Conservation (phyloP, 1,284 basidiomycete species). For the Cutaneotrichosporon arboriforme region DNA sequence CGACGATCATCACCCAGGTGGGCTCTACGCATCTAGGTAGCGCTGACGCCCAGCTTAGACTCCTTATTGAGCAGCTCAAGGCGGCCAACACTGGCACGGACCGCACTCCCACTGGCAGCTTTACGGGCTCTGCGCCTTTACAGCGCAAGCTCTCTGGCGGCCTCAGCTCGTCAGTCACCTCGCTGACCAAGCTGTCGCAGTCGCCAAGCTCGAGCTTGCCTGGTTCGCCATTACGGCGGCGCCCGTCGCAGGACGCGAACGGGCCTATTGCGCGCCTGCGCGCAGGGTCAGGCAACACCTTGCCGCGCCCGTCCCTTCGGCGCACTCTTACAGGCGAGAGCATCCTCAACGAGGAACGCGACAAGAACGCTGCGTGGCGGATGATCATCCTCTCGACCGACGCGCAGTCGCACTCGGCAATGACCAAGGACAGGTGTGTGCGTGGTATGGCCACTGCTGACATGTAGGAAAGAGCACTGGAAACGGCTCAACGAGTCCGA, state of each 20-base stretch:
- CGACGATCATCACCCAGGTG: slow-evolving; percentile 34
- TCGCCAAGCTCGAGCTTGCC: not conserved
- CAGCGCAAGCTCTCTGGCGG: too few species aligned
- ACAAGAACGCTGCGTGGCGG: slow-evolving; percentile 48
- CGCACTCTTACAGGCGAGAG: slow-evolving; percentile 43
- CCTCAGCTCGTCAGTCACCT: not conserved
- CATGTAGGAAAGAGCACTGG: slow-evolving; percentile 43
- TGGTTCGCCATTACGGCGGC: not conserved
- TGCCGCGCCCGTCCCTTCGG: slow-evolving; percentile 28
- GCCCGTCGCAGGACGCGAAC: not conserved
- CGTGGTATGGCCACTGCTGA: slow-evolving; percentile 11
- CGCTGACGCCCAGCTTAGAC: slow-evolving; percentile 24
- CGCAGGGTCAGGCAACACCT: not conserved
- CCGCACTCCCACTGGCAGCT: not conserved
- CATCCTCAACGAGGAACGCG: slow-evolving; percentile 41
- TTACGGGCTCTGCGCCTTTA: too few species aligned
- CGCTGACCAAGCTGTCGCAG: not conserved
- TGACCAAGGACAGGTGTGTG: slow-evolving; percentile 34
- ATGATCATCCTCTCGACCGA: slow-evolving; percentile 47
- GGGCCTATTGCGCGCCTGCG: not conserved
- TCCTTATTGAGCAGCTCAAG: slow-evolving; percentile 38
- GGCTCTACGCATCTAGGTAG: slow-evolving; percentile 7
- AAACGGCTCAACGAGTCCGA: slow-evolving; percentile 38
- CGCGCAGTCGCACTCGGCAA: slow-evolving; percentile 34
- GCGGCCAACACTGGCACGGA: not conserved